These are phyloP conservation scores for Catharanthus roseus DNA, from an alignment of 257 asterid genomes.

Conservation along the genomic window DNA sequence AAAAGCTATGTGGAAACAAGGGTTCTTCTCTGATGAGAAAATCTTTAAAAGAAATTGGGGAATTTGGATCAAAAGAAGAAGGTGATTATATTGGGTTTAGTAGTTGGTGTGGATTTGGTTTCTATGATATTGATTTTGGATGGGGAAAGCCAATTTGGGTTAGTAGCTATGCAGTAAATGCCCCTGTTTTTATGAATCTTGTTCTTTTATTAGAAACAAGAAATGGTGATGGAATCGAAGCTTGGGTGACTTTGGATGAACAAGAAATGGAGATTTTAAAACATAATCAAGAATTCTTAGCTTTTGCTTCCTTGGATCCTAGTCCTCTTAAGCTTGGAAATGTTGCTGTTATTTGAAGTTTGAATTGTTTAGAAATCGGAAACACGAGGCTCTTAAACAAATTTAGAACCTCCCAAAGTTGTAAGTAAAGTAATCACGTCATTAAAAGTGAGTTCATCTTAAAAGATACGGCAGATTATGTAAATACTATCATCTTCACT, in stretches of 20 bases:
- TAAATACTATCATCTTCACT: too few species aligned
- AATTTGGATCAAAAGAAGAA: conserved; percentile 28
- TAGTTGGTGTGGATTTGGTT: conserved; percentile 76
- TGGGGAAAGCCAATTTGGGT: conserved; percentile 83
- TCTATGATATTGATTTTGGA: conserved; percentile 67
- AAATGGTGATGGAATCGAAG: conserved; percentile 64
- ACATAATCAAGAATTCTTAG: conserved; percentile 32
- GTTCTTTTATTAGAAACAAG: conserved; percentile 44
- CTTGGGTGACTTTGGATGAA: conserved; percentile 82
- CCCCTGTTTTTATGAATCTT: conserved; percentile 52
- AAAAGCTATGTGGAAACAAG: conserved; percentile 36
- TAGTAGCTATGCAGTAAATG: conserved; percentile 46
- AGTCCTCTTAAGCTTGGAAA: conserved; percentile 35
- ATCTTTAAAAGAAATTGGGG: conserved; percentile 44
- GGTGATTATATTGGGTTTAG: conserved; percentile 51
- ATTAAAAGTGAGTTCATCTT: too few species aligned
- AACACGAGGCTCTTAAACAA: too few species aligned
- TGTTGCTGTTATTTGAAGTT: not conserved
- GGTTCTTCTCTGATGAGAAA: conserved; percentile 37
- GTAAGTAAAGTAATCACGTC: too few species aligned
- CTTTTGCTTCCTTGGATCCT: conserved; percentile 37
- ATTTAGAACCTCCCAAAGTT: too few species aligned
- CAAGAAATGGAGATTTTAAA: conserved; percentile 46
- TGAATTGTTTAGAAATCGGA: too few species aligned
- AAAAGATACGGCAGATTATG: too few species aligned